Evolutionary conservation across 305 asterid genomes (phyloP).

Genomic region (Solanum chacoense): DNA sequence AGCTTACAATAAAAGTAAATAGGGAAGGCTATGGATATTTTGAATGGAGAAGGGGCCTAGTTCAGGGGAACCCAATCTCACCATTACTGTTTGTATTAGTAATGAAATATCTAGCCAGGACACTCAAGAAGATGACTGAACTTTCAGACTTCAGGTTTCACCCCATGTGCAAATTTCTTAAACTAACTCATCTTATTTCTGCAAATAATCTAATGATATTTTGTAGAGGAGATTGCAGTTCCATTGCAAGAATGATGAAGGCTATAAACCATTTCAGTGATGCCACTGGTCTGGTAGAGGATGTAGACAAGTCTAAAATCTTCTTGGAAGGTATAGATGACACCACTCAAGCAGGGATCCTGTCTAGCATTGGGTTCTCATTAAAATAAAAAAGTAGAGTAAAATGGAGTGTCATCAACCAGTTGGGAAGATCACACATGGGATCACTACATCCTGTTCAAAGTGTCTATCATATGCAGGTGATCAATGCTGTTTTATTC

Average conservation of each 20-base stretch:
- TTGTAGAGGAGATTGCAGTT: neutral
- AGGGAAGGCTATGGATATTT: neutral
- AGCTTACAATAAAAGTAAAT: neutral
- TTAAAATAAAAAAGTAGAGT: neutral
- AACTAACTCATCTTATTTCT: neutral
- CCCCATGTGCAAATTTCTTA: neutral
- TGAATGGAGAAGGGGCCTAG: neutral
- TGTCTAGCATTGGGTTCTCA: neutral
- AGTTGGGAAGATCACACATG: neutral
- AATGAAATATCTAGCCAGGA: neutral
- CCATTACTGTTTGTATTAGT: neutral
- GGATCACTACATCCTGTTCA: neutral
- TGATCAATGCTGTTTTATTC: neutral
- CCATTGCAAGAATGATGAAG: neutral
- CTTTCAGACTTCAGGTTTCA: neutral
- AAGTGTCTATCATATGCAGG: neutral
- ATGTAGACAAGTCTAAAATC: neutral
- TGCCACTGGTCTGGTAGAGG: neutral
- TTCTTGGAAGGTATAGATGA: neutral
- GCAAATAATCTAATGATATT: neutral
- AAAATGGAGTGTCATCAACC: neutral
- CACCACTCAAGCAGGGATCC: neutral
- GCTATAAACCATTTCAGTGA: neutral
- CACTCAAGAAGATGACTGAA: neutral
- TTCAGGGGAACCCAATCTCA: neutral